Percentiles rank a stretch among this genome's conserved stretches.
Evolutionary conservation across 768 basidiomycete genomes (phyloP).

Genomic region (Amanita rimosa): DNA sequence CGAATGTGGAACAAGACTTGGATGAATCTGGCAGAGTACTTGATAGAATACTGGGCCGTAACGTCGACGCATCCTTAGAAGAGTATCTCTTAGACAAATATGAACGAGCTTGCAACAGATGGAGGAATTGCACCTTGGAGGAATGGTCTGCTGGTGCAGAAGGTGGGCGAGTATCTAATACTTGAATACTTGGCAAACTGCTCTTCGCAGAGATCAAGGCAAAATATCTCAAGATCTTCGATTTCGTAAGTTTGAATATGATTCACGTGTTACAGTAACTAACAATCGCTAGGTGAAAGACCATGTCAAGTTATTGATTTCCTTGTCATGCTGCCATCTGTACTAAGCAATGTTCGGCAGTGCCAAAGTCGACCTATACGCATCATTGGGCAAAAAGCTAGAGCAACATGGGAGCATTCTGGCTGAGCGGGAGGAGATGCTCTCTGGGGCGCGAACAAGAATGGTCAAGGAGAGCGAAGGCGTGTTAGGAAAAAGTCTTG

Average conservation of each 20-base stretch:
- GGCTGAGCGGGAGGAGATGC: conserved; percentile 24
- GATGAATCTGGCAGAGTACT: conserved; percentile 13
- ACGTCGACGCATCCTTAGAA: conserved; percentile 30
- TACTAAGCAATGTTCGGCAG: conserved; percentile 16
- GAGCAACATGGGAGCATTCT: conserved; percentile 28
- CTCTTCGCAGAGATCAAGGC: conserved; percentile 26
- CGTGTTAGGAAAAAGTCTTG: conserved; percentile 17
- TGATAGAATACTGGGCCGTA: conserved; percentile 28
- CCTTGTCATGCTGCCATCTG: conserved; percentile 7
- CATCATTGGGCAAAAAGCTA: conserved; percentile 29
- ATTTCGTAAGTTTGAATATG: conserved; percentile 28
- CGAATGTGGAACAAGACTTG: neutral
- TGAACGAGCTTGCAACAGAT: conserved; percentile 30
- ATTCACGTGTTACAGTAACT: neutral
- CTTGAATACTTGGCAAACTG: neutral
- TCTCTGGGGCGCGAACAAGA: conserved; percentile 24
- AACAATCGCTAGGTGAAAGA: conserved; percentile 27
- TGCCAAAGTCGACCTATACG: conserved; percentile 35
- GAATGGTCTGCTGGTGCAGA: conserved; percentile 48
- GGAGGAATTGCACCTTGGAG: conserved; percentile 36
- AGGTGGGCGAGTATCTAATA: conserved; percentile 19
- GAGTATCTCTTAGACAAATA: conserved; percentile 28
- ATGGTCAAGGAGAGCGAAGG: conserved; percentile 30
- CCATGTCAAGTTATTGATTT: conserved; percentile 29
- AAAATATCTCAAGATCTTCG: conserved; percentile 33